Conservation (phyloP, 1,284 basidiomycete genomes). For the Waitea zeae region DNA sequence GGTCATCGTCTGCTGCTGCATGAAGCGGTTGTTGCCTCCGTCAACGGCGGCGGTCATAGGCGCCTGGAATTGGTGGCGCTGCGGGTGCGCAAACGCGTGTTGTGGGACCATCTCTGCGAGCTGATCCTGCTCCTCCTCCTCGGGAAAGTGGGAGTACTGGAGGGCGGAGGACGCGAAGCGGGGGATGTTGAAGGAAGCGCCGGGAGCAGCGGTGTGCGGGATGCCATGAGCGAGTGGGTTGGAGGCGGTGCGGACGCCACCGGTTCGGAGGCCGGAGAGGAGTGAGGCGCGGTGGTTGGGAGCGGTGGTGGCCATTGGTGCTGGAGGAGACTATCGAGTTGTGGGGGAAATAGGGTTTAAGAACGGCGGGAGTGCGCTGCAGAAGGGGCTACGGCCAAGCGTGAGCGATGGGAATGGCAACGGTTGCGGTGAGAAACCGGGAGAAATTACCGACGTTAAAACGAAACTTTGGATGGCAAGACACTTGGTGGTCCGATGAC, state of each 20-base stretch:
- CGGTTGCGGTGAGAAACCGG: too few relatives aligned
- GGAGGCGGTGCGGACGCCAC: conserved; percentile 61
- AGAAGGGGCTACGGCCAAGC: too few relatives aligned
- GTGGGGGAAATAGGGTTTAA: too few relatives aligned
- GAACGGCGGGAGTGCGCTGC: too few relatives aligned
- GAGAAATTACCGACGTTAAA: too few relatives aligned
- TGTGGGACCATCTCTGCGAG: conserved; percentile 35
- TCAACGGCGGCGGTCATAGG: conserved; percentile 59
- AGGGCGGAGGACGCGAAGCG: conserved; percentile 24
- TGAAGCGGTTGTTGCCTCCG: conserved; percentile 41
- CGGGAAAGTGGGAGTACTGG: conserved; percentile 26
- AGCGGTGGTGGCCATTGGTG: conserved; percentile 37
- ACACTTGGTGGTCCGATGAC: too few relatives aligned
- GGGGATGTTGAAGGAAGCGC: conserved; percentile 41
- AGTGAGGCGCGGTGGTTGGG: conserved; percentile 61
- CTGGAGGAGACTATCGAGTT: conserved; percentile 8
- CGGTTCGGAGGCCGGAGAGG: conserved; percentile 70
- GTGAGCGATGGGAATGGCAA: too few relatives aligned
- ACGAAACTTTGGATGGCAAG: too few relatives aligned
- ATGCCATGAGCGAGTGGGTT: conserved; percentile 21
- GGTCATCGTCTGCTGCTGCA: conserved; percentile 32
- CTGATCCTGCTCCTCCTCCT: conserved; percentile 44
- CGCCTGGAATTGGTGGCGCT: conserved; percentile 19
- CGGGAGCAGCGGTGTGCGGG: conserved; percentile 53
- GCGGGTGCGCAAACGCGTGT: conserved; percentile 18